A percentile compares a stretch with the other conserved stretches of the same genome.
Evolutionary conservation across 2,329 filamentous ascomycete genomes (phyloP).

Genomic region (Paecilomyces sp.): DNA sequence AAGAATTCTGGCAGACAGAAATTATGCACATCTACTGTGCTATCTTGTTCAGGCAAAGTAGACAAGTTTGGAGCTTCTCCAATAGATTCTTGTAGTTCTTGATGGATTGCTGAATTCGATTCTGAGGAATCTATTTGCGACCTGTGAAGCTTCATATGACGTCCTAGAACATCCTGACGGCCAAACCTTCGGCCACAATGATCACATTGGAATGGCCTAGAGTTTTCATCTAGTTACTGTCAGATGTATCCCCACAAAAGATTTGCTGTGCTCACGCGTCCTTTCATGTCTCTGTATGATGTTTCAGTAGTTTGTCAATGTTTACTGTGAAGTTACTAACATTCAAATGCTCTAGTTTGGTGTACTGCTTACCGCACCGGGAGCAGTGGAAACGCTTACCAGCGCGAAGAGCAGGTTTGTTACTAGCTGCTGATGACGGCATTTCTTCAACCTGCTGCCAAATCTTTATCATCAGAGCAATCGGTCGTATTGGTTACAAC

Average conservation of each 20-base stretch:
- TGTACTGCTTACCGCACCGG: constrained; percentile 10
- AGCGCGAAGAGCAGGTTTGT: neutral
- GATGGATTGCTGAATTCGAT: neutral
- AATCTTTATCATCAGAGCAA: too few species aligned
- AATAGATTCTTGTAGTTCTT: neutral
- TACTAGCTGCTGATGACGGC: constrained; percentile 1
- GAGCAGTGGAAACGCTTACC: constrained; percentile 10
- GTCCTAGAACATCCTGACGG: constrained; percentile 14
- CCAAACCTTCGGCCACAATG: constrained; percentile 13
- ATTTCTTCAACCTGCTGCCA: neutral
- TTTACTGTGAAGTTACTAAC: constrained; percentile 2
- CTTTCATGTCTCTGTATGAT: constrained; percentile 8
- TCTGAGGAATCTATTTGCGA: neutral
- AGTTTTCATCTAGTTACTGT: constrained; percentile 9
- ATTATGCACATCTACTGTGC: neutral
- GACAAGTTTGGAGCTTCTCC: neutral
- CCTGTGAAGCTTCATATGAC: constrained; percentile 12
- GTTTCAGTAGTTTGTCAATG: neutral
- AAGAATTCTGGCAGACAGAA: neutral
- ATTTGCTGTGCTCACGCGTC: constrained; percentile 3
- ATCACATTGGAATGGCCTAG: constrained; percentile 12
- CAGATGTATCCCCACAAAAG: neutral
- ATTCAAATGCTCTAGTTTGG: constrained; percentile 13
- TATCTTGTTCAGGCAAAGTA: neutral
- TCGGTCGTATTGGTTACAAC: too few species aligned